A percentile compares a stretch with the other conserved stretches of the same genome.
phyloP scores from a whole-genome alignment of 2,329 filamentous ascomycete genomes.

The Cladosporium oxysporum region DNA sequence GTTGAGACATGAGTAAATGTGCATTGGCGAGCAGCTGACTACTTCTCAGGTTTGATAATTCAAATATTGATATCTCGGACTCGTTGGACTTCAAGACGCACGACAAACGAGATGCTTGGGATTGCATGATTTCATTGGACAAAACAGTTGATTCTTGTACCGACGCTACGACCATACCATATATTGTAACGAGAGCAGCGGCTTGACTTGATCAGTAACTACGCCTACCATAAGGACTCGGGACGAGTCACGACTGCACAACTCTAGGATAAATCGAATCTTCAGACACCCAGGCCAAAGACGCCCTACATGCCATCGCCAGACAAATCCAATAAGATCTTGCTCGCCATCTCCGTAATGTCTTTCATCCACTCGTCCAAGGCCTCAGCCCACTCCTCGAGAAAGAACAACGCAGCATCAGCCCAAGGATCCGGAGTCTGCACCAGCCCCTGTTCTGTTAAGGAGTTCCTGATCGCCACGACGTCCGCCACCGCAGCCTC shows the following conservation, averaged over 20 bases:
- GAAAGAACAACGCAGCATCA: neutral
- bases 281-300: neutral
- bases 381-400: neutral
- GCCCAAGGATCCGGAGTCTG: neutral
- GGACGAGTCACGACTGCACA: neutral
- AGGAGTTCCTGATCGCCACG: neutral
- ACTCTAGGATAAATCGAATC: neutral
- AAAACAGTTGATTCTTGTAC: neutral
- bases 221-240: too few relatives aligned
- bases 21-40: neutral
- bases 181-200: neutral
- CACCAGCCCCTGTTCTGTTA: neutral
- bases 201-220: too few relatives aligned
- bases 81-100: neutral
- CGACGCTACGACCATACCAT: neutral
- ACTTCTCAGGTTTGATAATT: neutral
- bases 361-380: neutral
- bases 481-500: slow-evolving; percentile 2
- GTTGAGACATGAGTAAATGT: neutral
- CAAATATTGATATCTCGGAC: neutral
- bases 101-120: neutral
- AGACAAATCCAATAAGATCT: neutral
- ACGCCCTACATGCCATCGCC: neutral
- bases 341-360: neutral
- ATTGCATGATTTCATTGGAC: neutral